These are phyloP conservation scores for Coniochaeta hoffmannii DNA, from an alignment of 2,329 filamentous ascomycete genomes.

Conservation along the genomic window DNA sequence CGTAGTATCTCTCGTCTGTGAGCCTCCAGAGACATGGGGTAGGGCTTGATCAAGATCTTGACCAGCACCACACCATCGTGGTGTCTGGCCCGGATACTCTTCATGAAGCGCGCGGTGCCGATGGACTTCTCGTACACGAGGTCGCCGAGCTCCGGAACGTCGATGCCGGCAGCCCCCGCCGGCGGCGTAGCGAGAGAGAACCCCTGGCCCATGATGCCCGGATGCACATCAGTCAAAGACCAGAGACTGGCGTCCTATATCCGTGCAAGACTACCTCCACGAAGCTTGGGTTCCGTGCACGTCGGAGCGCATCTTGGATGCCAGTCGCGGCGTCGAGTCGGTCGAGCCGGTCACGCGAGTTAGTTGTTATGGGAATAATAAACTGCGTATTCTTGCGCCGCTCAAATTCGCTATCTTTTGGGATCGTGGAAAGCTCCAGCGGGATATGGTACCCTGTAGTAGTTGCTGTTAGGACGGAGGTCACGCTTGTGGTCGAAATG, in stretches of 20 bases:
- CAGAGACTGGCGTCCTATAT: neutral
- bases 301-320: neutral
- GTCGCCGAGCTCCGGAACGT: constrained; percentile 85
- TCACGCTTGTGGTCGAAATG: neutral
- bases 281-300: neutral
- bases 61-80: constrained; percentile 87
- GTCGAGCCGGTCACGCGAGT: neutral
- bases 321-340: neutral
- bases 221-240: neutral
- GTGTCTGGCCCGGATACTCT: constrained; percentile 85
- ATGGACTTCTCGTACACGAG: constrained; percentile 88
- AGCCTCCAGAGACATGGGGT: constrained; percentile 69
- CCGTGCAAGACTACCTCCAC: neutral
- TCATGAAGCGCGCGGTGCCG: constrained; percentile 91
- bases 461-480: neutral
- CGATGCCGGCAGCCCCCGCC: constrained; percentile 86
- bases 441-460: too few species aligned
- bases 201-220: constrained; percentile 76
- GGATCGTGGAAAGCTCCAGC: too few species aligned
- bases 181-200: constrained; percentile 91
- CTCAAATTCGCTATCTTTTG: too few species aligned
- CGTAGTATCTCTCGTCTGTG: constrained; percentile 73
- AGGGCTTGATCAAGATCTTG: constrained; percentile 92
- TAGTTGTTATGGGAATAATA: too few species aligned
- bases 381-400: too few species aligned